Evolutionary conservation across 2,329 filamentous ascomycete genomes (phyloP).

Genomic region (Trichoderma pleuroti): DNA sequence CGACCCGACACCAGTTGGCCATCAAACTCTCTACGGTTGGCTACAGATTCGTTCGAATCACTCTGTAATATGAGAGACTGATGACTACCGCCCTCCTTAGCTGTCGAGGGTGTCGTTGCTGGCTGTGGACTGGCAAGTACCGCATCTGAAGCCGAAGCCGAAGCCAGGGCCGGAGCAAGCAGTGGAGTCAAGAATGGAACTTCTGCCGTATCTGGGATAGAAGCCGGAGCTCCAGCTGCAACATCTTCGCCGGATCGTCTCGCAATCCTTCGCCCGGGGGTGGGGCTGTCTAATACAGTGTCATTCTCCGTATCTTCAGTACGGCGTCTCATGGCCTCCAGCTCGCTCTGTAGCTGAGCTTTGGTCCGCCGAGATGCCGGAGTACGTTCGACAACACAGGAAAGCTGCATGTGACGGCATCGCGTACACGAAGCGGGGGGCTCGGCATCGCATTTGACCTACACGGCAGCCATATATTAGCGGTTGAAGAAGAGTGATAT

Average conservation of each 20-base stretch:
- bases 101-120: not conserved
- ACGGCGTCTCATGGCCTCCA: constrained; percentile 2
- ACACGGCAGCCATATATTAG: not conserved
- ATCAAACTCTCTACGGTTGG: not conserved
- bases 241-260: not conserved
- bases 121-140: not conserved
- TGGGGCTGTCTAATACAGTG: not conserved
- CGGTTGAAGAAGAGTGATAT: not conserved
- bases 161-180: not conserved
- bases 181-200: not conserved
- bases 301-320: not conserved
- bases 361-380: constrained; percentile 12
- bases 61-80: not conserved
- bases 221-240: not conserved
- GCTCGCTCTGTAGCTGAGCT: constrained; percentile 4
- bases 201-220: not conserved
- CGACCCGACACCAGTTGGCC: not conserved
- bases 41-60: not conserved
- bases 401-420: constrained; percentile 10
- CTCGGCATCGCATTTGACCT: constrained; percentile 15
- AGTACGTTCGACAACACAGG: not conserved
- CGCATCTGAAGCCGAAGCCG: not conserved
- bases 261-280: not conserved
- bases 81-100: not conserved
- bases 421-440: not conserved